Conservation (phyloP, 495 filamentous ascomycete genomes). For the Aspergillus diversus region DNA sequence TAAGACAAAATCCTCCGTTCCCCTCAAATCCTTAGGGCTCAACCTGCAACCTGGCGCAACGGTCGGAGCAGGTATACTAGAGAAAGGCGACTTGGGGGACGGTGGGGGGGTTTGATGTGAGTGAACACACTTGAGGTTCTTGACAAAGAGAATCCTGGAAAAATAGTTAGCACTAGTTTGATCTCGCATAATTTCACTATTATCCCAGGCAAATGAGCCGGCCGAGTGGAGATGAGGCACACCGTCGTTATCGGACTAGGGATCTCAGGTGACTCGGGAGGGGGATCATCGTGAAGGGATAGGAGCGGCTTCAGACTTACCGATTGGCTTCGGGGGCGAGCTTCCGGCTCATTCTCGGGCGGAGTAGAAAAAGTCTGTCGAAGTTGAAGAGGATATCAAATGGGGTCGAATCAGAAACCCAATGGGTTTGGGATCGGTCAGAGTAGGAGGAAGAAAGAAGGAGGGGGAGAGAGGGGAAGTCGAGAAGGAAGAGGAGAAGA, state of each 20-base stretch:
- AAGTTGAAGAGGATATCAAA: conserved; percentile 5
- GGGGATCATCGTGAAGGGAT: conserved; percentile 33
- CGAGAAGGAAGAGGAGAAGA: conserved; percentile 16
- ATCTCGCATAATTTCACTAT: not conserved
- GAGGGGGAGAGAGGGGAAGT: conserved; percentile 18
- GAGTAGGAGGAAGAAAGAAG: conserved; percentile 19
- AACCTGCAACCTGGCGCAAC: conserved; percentile 8
- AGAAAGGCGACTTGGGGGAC: conserved; percentile 7
- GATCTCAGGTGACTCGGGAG: conserved; percentile 29
- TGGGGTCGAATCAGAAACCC: conserved; percentile 24
- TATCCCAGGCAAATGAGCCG: not conserved
- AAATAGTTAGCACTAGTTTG: conserved; percentile 17
- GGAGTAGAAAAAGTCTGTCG: conserved; percentile 23
- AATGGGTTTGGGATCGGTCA: conserved; percentile 20
- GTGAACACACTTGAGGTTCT: conserved; percentile 83
- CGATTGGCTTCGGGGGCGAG: conserved; percentile 96
- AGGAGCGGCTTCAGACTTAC: conserved; percentile 52
- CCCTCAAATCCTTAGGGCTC: not conserved
- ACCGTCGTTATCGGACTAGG: conserved; percentile 15
- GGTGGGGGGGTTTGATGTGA: too few relatives aligned
- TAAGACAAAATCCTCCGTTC: not conserved
- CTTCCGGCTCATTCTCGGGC: conserved; percentile 64
- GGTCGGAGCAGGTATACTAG: conserved; percentile 2
- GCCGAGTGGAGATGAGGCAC: conserved; percentile 28
- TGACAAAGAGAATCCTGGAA: conserved; percentile 90